These are phyloP conservation scores for Phytopythium sindhum DNA, from an alignment of 352 stramenopile species.

Conservation along the genomic window DNA sequence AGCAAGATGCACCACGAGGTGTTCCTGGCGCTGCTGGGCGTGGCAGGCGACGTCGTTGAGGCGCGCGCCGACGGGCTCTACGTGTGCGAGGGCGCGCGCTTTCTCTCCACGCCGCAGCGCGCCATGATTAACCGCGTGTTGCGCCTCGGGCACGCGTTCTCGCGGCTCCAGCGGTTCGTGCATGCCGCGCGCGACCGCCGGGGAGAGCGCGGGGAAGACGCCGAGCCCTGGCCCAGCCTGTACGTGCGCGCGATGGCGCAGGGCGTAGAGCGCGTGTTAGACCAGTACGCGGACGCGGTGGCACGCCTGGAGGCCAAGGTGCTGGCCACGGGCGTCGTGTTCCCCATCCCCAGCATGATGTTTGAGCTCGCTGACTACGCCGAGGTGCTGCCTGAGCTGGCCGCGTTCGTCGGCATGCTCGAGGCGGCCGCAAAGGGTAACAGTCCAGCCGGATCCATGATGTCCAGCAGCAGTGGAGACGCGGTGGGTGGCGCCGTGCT, in stretches of 20 bases:
- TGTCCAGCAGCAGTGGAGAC: neutral
- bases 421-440: constrained; percentile 2
- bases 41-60: constrained; percentile 61
- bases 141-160: constrained; percentile 46
- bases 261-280: constrained; percentile 42
- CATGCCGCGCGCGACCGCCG: constrained; percentile 2
- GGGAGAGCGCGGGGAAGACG: neutral
- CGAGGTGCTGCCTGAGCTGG: constrained; percentile 62
- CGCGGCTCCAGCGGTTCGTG: constrained; percentile 50
- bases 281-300: constrained; percentile 50
- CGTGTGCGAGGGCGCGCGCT: constrained; percentile 33
- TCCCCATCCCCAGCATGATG: constrained; percentile 61
- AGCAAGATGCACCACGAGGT: constrained; percentile 71
- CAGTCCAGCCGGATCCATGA: neutral
- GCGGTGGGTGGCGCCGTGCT: constrained; percentile 30
- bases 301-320: constrained; percentile 55
- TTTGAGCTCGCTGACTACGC: constrained; percentile 62
- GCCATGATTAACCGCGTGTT: constrained; percentile 55
- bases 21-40: constrained; percentile 69
- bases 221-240: constrained; percentile 30
- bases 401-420: constrained; percentile 41
- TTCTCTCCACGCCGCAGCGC: constrained; percentile 49
- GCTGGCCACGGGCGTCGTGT: constrained; percentile 34
- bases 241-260: constrained; percentile 62
- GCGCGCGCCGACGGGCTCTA: constrained; percentile 54